phyloP scores from a whole-genome alignment of 208 protist genomes.

The Naegleria gruberi region DNA sequence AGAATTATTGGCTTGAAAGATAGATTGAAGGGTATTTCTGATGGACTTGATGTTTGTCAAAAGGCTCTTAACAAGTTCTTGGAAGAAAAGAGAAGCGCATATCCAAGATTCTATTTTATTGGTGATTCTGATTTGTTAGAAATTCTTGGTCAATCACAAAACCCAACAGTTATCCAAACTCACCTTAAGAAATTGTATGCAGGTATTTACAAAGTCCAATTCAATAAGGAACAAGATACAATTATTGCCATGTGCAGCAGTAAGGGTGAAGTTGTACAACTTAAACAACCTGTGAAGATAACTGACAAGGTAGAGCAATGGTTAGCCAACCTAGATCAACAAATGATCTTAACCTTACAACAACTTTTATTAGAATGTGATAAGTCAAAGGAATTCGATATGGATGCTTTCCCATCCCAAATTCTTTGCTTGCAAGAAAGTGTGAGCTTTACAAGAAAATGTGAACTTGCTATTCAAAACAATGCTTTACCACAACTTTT shows the following conservation, averaged over 20 bases:
- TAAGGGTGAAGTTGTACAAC: slow-evolving; percentile 82
- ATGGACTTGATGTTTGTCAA: slow-evolving; percentile 92
- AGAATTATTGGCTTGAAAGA: slow-evolving; percentile 66
- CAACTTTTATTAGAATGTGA: slow-evolving; percentile 66
- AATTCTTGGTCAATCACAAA: slow-evolving; percentile 87
- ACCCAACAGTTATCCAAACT: slow-evolving; percentile 87
- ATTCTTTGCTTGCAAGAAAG: slow-evolving; percentile 84
- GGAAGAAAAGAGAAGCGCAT: slow-evolving; percentile 90
- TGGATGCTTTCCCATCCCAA: slow-evolving; percentile 81
- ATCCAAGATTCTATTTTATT: slow-evolving; percentile 98
- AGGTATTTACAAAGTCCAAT: slow-evolving; percentile 86
- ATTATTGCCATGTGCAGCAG: slow-evolving; percentile 78
- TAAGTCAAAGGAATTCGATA: slow-evolving; percentile 53
- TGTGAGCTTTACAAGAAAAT: slow-evolving; percentile 79
- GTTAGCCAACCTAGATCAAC: slow-evolving; percentile 75
- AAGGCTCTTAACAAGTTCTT: slow-evolving; percentile 93
- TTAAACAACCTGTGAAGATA: slow-evolving; percentile 76
- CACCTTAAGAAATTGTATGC: slow-evolving; percentile 97
- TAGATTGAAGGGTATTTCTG: slow-evolving; percentile 71
- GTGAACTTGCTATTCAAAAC: slow-evolving; percentile 70
- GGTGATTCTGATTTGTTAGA: slow-evolving; percentile 97
- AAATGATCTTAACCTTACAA: slow-evolving; percentile 82
- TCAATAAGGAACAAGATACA: slow-evolving; percentile 68
- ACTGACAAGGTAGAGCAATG: slow-evolving; percentile 87
- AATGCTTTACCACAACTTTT: slow-evolving; percentile 23